phyloP scores from a whole-genome alignment of 2,329 filamentous ascomycete species.

The Monilinia laxa region DNA sequence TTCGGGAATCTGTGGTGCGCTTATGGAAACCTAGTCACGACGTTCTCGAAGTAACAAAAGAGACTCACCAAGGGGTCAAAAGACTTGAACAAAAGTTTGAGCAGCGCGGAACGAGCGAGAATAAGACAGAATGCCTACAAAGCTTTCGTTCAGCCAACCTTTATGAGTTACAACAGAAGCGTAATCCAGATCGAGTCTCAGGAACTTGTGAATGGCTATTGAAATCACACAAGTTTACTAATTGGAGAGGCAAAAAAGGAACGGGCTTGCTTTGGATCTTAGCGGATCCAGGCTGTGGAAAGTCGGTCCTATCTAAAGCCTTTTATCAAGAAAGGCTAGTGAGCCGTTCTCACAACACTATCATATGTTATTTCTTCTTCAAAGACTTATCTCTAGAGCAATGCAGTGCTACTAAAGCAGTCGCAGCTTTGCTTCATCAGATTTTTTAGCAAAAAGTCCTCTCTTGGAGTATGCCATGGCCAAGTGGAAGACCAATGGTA shows the following conservation, averaged over 20 bases:
- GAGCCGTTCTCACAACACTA: not conserved
- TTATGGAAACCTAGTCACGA: not conserved
- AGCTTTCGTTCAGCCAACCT: not conserved
- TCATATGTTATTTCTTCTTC: conserved; percentile 14
- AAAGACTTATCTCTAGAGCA: not conserved
- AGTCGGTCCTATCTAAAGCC: conserved; percentile 10
- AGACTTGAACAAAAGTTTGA: not conserved
- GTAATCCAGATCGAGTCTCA: not conserved
- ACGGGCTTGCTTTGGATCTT: conserved; percentile 8
- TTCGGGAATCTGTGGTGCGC: not conserved
- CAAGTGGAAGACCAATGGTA: not conserved
- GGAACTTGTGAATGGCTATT: conserved; percentile 6
- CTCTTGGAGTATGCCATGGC: not conserved
- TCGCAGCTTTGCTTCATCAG: conserved; percentile 14
- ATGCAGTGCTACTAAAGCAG: not conserved
- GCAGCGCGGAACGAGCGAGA: not conserved
- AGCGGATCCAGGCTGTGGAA: conserved; percentile 16
- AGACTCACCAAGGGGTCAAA: not conserved
- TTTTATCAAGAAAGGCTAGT: not conserved
- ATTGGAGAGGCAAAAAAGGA: not conserved
- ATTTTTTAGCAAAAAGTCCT: not conserved
- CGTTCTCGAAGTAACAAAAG: not conserved
- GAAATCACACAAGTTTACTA: not conserved
- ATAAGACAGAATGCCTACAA: not conserved
- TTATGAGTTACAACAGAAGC: conserved; percentile 2